Percentiles rank a stretch among this genome's conserved stretches.
Evolutionary conservation across 1,284 basidiomycete genomes (phyloP).

Genomic region (Ceraceosorus bombacis): DNA sequence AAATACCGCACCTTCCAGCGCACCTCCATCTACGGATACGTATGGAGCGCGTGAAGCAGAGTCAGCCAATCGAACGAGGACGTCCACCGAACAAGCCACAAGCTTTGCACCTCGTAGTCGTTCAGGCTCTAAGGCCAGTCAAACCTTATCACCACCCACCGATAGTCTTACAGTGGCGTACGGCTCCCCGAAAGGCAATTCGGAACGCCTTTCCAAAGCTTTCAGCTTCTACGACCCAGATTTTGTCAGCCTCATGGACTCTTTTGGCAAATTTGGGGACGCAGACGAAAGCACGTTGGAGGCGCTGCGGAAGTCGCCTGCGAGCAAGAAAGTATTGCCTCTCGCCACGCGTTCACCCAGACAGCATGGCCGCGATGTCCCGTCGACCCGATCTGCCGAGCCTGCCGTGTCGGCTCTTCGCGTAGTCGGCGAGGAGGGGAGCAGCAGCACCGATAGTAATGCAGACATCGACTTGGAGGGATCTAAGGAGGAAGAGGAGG

Average conservation of each 20-base stretch:
- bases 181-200: neutral
- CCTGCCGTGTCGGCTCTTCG: neutral
- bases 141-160: too few species aligned
- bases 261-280: conserved; percentile 35
- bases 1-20: neutral
- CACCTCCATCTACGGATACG: neutral
- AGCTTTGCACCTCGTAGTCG: too few species aligned
- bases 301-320: conserved; percentile 11
- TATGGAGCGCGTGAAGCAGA: neutral
- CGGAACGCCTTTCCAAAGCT: conserved; percentile 46
- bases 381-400: neutral
- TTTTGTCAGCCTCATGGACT: conserved; percentile 56
- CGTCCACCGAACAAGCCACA: too few species aligned
- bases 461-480: neutral
- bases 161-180: too few species aligned
- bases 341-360: neutral
- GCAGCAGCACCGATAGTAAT: neutral
- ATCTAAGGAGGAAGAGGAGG: neutral
- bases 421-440: neutral
- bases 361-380: neutral
- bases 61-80: too few species aligned
- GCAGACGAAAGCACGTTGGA: conserved; percentile 18
- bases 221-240: conserved; percentile 72
- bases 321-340: neutral
- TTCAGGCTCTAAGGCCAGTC: too few species aligned